Evolutionary conservation across 1,139 yeast species (phyloP).

Genomic region (Petasospora fabianii): DNA sequence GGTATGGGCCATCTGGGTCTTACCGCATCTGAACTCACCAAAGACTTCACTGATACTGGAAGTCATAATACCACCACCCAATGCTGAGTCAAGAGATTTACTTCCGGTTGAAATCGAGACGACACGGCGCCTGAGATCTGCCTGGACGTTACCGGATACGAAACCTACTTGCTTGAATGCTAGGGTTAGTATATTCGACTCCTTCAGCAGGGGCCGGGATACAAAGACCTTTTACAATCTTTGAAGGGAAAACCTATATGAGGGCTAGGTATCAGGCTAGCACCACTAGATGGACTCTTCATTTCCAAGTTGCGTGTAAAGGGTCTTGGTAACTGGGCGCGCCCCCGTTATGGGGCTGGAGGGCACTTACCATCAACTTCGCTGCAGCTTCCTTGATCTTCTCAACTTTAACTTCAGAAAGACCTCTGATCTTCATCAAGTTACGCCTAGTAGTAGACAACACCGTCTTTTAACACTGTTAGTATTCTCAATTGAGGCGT

Average conservation of each 20-base stretch:
- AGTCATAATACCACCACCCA: constrained; percentile 59
- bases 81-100: constrained; percentile 46
- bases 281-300: too few species aligned
- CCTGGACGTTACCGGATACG: constrained; percentile 50
- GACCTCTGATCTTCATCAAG: constrained; percentile 48
- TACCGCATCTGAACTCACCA: constrained; percentile 62
- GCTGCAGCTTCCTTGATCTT: constrained; percentile 61
- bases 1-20: constrained; percentile 58
- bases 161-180: constrained; percentile 42
- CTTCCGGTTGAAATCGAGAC: constrained; percentile 51
- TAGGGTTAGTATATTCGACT: too few species aligned
- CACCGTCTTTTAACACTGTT: constrained; percentile 47
- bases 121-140: constrained; percentile 46
- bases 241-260: too few species aligned
- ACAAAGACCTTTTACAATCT: too few species aligned
- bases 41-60: constrained; percentile 63
- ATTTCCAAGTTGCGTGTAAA: too few species aligned
- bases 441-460: constrained; percentile 53
- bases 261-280: too few species aligned
- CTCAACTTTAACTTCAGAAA: constrained; percentile 57
- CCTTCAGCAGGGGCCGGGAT: too few species aligned
- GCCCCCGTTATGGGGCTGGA: too few species aligned
- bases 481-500: neutral
- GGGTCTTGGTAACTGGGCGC: too few species aligned
- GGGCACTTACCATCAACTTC: constrained; percentile 40